Evolutionary conservation across 2,329 filamentous ascomycete genomes (phyloP).

Genomic region (Didymosphaeria variabile): DNA sequence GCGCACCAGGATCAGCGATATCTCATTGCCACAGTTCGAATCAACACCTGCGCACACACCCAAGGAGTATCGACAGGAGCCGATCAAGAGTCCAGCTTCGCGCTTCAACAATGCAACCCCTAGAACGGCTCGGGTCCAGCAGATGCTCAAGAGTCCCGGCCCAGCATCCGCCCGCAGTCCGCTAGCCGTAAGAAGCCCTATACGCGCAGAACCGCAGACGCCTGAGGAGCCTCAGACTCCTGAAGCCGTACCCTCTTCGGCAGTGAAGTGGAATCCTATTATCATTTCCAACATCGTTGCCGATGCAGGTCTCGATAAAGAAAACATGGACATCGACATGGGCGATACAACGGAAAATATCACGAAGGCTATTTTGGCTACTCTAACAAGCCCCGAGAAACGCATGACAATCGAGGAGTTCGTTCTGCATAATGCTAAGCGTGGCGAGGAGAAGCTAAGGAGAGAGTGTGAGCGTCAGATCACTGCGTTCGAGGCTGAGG

Average conservation of each 20-base stretch:
- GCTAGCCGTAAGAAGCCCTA: constrained; percentile 50
- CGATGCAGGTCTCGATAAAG: constrained; percentile 44
- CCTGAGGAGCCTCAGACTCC: constrained; percentile 21
- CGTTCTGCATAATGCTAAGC: constrained; percentile 81
- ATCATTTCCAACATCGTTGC: constrained; percentile 40
- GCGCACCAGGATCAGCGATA: constrained; percentile 18
- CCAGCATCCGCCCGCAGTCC: neutral
- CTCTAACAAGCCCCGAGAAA: constrained; percentile 79
- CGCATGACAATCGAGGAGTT: constrained; percentile 94
- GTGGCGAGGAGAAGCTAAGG: constrained; percentile 81
- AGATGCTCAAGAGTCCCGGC: constrained; percentile 31
- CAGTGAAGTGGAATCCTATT: constrained; percentile 71
- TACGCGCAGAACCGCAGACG: constrained; percentile 27
- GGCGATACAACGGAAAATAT: constrained; percentile 45
- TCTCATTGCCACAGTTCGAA: constrained; percentile 15
- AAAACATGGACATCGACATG: constrained; percentile 26
- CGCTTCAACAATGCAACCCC: constrained; percentile 11
- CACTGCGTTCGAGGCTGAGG: constrained; percentile 82
- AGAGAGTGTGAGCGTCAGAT: constrained; percentile 86
- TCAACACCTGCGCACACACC: constrained; percentile 69
- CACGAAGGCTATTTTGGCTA: constrained; percentile 63
- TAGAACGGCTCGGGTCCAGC: constrained; percentile 10
- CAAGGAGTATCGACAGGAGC: constrained; percentile 9
- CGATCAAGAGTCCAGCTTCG: constrained; percentile 7
- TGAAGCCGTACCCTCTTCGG: neutral